These are phyloP conservation scores for Brasilioporus rufonigricans DNA, from an alignment of 768 basidiomycete species.

Conservation along the genomic window DNA sequence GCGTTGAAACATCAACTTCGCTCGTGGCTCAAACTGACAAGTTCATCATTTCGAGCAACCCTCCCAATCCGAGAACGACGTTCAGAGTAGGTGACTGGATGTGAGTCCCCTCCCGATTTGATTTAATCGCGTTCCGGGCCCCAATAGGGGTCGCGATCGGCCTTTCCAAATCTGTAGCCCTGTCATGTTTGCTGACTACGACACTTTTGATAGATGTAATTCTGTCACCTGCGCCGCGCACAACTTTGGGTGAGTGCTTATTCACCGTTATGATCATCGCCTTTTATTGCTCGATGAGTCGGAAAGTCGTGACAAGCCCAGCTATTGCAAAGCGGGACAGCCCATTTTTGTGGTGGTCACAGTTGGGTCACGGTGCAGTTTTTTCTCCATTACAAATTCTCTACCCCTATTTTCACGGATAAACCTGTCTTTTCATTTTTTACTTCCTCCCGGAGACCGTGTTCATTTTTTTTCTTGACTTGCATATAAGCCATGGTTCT, in stretches of 20 bases:
- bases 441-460: neutral
- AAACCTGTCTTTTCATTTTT: neutral
- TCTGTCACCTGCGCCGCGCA: slow-evolving; percentile 72
- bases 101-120: slow-evolving; percentile 43
- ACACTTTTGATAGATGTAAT: slow-evolving; percentile 49
- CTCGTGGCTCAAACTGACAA: slow-evolving; percentile 28
- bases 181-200: neutral
- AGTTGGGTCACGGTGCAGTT: slow-evolving; percentile 12
- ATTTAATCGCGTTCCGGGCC: slow-evolving; percentile 10
- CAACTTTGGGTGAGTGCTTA: slow-evolving; percentile 73
- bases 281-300: no score
- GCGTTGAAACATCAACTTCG: neutral
- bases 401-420: slow-evolving; percentile 27
- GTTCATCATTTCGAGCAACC: slow-evolving; percentile 65
- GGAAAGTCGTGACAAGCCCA: no score
- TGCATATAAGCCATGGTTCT: slow-evolving; percentile 35
- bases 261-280: no score
- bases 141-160: slow-evolving; percentile 16
- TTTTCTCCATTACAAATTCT: slow-evolving; percentile 25
- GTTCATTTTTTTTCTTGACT: neutral
- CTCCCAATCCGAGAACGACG: slow-evolving; percentile 64
- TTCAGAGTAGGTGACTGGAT: slow-evolving; percentile 77
- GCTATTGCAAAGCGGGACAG: neutral
- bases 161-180: slow-evolving; percentile 2
- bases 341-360: slow-evolving; percentile 18